phyloP scores from a whole-genome alignment of 2,329 filamentous ascomycete species.

The Zasmidium citrigriseum region DNA sequence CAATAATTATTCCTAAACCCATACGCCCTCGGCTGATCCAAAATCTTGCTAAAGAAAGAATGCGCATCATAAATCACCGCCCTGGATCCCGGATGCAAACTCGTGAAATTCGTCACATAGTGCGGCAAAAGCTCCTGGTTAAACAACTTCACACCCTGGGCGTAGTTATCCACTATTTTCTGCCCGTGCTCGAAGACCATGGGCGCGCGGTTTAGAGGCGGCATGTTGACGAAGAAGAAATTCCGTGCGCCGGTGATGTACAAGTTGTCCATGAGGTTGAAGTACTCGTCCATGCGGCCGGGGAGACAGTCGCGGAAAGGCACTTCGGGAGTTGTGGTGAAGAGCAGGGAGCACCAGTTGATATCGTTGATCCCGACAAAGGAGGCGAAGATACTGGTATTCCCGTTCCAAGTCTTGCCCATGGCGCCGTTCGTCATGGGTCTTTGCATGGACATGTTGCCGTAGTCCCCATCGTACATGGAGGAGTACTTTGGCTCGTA shows the following conservation, averaged over 20 bases:
- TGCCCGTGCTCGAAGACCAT: slow-evolving; percentile 4
- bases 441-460: background rate
- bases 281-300: background rate
- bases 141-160: background rate
- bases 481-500: slow-evolving; percentile 6
- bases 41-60: background rate
- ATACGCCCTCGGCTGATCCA: background rate
- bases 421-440: background rate
- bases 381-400: slow-evolving; percentile 3
- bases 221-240: slow-evolving; percentile 5
- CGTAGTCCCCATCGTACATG: background rate
- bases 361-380: slow-evolving; percentile 3
- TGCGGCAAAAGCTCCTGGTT: background rate
- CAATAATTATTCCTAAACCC: slow-evolving; percentile 3
- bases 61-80: slow-evolving; percentile 2
- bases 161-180: slow-evolving; percentile 3
- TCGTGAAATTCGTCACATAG: slow-evolving; percentile 1
- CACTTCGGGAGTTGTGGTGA: background rate
- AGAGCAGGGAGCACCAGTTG: slow-evolving; percentile 3
- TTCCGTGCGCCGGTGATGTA: slow-evolving; percentile 7
- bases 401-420: background rate
- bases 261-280: slow-evolving; percentile 5
- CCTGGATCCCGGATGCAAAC: background rate
- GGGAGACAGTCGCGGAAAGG: slow-evolving; percentile 1
- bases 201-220: slow-evolving; percentile 2